A percentile compares a stretch with the other conserved stretches of the same genome.
These are phyloP conservation scores for Wallemia hederae DNA, from an alignment of 1,284 basidiomycete genomes.

Conservation along the genomic window DNA sequence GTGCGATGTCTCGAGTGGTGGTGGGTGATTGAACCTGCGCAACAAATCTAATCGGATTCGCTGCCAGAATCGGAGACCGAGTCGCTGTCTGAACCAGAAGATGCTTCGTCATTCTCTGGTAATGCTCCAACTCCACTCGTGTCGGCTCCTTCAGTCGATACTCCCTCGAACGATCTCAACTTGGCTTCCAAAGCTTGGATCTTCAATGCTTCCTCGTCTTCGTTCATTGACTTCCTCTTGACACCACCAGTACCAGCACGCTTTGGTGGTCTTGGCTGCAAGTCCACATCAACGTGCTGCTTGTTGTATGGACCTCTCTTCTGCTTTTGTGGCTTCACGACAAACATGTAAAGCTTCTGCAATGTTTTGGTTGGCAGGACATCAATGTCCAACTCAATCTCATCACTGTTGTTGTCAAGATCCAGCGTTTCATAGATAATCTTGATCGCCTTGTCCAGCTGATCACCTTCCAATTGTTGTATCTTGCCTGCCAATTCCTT, in stretches of 20 bases:
- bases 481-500: constrained; percentile 85
- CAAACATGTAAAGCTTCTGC: constrained; percentile 74
- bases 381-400: constrained; percentile 91
- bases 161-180: neutral
- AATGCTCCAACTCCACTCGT: neutral
- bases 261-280: neutral
- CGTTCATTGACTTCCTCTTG: constrained; percentile 39
- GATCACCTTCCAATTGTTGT: constrained; percentile 38
- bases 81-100: constrained; percentile 4
- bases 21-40: neutral
- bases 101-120: neutral
- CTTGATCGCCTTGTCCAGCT: constrained; percentile 53
- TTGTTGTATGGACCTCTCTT: constrained; percentile 5
- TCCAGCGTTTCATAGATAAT: constrained; percentile 46
- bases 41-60: constrained; percentile 1
- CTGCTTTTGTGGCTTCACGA: constrained; percentile 33
- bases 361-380: constrained; percentile 50
- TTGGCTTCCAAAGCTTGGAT: neutral
- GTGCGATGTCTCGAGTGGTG: neutral
- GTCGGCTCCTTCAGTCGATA: no score
- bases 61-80: constrained; percentile 4
- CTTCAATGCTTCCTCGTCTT: constrained; percentile 15
- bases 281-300: neutral
- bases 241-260: constrained; percentile 39
- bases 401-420: constrained; percentile 44